Evolutionary conservation across 192 early-diverging fungal species (phyloP).

Genomic region (Coemansia sp.): DNA sequence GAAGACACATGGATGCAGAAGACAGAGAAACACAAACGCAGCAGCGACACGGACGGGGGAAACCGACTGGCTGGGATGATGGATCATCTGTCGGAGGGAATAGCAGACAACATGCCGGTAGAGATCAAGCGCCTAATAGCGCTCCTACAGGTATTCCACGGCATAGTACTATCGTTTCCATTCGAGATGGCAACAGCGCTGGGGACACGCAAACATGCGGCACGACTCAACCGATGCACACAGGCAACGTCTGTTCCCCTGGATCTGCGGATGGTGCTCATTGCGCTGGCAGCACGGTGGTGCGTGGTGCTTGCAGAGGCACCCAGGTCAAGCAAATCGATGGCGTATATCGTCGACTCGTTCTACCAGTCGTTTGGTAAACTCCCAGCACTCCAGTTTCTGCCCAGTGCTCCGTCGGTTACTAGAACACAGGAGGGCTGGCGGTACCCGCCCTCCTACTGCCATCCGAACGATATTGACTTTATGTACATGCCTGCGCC

Average conservation of each 20-base stretch:
- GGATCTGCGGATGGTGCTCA: constrained; percentile 24
- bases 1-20: constrained; percentile 18
- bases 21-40: constrained; percentile 7
- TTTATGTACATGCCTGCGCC: constrained; percentile 1
- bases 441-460: constrained; percentile 19
- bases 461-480: constrained; percentile 2
- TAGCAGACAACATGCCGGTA: constrained; percentile 1
- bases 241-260: constrained; percentile 6
- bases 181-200: constrained; percentile 11
- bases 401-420: constrained; percentile 11
- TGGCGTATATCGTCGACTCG: constrained; percentile 28
- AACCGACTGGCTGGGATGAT: background rate
- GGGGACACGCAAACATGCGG: constrained; percentile 4
- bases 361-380: constrained; percentile 13
- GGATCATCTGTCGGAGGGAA: background rate
- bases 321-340: background rate
- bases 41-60: background rate
- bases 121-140: constrained; percentile 13
- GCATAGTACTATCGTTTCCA: constrained; percentile 27
- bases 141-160: constrained; percentile 23
- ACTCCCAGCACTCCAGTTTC: constrained; percentile 9
- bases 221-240: constrained; percentile 11
- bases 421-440: constrained; percentile 15
- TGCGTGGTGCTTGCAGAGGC: constrained; percentile 7
- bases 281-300: constrained; percentile 27